A percentile compares a stretch with the other conserved stretches of the same genome.
These are phyloP conservation scores for Myxozyma udenii DNA, from an alignment of 805 yeast species.

Conservation along the genomic window DNA sequence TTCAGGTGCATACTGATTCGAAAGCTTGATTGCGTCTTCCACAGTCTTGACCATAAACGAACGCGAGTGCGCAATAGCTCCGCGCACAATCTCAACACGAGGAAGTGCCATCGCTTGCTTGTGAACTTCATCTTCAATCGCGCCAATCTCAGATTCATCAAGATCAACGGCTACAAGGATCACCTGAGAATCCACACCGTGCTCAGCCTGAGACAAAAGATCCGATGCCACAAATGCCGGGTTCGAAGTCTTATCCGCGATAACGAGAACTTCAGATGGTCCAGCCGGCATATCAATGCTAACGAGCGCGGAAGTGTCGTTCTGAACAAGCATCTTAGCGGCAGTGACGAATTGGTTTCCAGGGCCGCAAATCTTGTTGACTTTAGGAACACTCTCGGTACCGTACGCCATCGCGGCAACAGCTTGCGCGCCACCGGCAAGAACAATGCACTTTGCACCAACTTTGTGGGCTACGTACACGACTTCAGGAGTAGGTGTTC, in stretches of 20 bases:
- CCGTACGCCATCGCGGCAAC: conserved; percentile 99
- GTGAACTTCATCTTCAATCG: conserved; percentile 78
- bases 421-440: conserved; percentile 99
- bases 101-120: conserved; percentile 81
- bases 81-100: conserved; percentile 87
- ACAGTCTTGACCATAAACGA: conserved; percentile 65
- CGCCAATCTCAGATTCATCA: conserved; percentile 55
- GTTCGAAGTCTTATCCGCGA: conserved; percentile 84
- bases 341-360: conserved; percentile 99
- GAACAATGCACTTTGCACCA: conserved; percentile 83
- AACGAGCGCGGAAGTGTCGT: conserved; percentile 90
- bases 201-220: conserved; percentile 96
- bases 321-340: conserved; percentile 95
- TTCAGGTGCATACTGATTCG: conserved; percentile 95
- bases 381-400: conserved; percentile 85
- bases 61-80: conserved; percentile 88
- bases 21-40: conserved; percentile 80
- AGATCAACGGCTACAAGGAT: conserved; percentile 80
- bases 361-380: conserved; percentile 96
- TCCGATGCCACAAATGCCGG: conserved; percentile 97
- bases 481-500: conserved; percentile 92
- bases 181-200: conserved; percentile 97
- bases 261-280: conserved; percentile 89
- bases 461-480: conserved; percentile 95
- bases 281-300: conserved; percentile 99